Base-by-base conservation (phyloP, 2,329 filamentous ascomycete genomes). In the Colletotrichum simmondsii region DNA sequence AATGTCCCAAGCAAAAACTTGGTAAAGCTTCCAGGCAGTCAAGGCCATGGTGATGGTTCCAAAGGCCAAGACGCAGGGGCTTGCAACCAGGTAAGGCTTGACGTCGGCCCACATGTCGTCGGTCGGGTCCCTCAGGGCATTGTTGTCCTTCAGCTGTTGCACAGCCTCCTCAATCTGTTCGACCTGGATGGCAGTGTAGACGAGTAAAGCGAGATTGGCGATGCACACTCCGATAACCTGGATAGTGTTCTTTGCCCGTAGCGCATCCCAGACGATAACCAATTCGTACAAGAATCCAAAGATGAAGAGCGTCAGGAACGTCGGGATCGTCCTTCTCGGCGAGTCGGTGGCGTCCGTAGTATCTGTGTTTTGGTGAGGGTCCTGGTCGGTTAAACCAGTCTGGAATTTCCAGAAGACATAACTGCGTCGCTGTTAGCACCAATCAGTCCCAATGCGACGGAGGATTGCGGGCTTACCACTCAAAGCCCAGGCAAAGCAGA, bases 1-100 rank as follows among this genome's bases (percentile, higher is more conserved):
- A 79, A 99, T 99, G 71, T 97, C 97, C 97, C 97, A 99, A 12
- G 97, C 96, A 83, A 99, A 99, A 82, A 98, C 96, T 80, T 98
- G 95, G 81, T 99, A 98, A 37, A 99, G 89, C 85, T 98, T 98
- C 94, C 95, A 98, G 2, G 96, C 92, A 64, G 95, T 86, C 74
- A 95, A 93, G 16, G 87, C 88, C 87, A 98, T 92, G 65, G 91
- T 79, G 6, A 95, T 75, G 3, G 94, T 96, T 35, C 90, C 90
- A 35, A 97, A 83, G 1, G 91, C 95, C 76, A 98, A 93, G 71
- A 99, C 90, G 77, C 90, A 92, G 0, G 97, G 97, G 68, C 97
- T 95, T 12, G 96, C 93, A 75, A 98, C 89, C 42, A 99, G 87
- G 77, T 93, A 95, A 1, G 94, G 93, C 77, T 90, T 88, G 37